Conservation (phyloP, 768 basidiomycete species). For the Paxillus rubicundulus region DNA sequence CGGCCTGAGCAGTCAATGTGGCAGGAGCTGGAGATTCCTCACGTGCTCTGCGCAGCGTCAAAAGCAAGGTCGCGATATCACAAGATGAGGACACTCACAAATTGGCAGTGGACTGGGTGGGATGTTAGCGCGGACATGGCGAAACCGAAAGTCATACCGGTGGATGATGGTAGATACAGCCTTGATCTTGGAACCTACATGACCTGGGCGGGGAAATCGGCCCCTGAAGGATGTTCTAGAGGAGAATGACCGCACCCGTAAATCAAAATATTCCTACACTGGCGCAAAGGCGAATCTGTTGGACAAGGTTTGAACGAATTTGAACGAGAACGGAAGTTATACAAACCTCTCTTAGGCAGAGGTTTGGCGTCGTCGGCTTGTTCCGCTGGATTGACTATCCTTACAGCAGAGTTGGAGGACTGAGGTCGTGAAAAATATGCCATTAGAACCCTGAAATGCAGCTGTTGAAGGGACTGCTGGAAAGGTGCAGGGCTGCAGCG, state of each 20-base stretch:
- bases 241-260: slow-evolving; percentile 60
- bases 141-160: slow-evolving; percentile 40
- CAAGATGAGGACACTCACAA: slow-evolving; percentile 21
- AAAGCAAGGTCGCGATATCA: neutral
- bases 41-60: slow-evolving; percentile 30
- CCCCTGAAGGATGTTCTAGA: neutral
- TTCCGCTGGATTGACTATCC: slow-evolving; percentile 63
- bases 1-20: slow-evolving; percentile 57
- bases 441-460: slow-evolving; percentile 39
- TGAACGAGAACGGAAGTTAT: neutral
- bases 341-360: slow-evolving; percentile 56
- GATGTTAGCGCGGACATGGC: slow-evolving; percentile 12
- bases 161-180: slow-evolving; percentile 82
- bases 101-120: slow-evolving; percentile 20
- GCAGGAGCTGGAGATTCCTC: slow-evolving; percentile 45
- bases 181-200: slow-evolving; percentile 85
- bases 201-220: slow-evolving; percentile 42
- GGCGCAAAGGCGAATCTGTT: slow-evolving; percentile 67
- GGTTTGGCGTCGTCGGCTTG: slow-evolving; percentile 40
- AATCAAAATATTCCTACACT: slow-evolving; percentile 89
- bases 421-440: slow-evolving; percentile 68
- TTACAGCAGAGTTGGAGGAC: slow-evolving; percentile 58
- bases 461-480: slow-evolving; percentile 1
- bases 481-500: neutral
- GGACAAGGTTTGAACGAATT: slow-evolving; percentile 6